Conservation (phyloP, 768 basidiomycete genomes). For the Heimioporus sp. region DNA sequence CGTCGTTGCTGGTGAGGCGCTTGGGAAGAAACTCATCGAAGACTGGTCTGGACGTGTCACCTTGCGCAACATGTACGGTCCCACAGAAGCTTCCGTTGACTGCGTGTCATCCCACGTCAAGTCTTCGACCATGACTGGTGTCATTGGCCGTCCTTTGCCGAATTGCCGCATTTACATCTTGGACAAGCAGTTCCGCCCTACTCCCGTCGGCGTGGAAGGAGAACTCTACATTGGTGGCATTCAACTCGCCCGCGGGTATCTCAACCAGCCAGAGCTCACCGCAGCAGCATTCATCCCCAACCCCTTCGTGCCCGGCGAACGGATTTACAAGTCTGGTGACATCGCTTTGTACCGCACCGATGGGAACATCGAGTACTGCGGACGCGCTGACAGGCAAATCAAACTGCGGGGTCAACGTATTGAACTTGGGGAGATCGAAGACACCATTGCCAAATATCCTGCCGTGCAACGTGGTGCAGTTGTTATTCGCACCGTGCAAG, state of each 20-base stretch:
- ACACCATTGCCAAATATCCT: slow-evolving; percentile 25
- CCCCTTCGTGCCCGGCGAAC: slow-evolving; percentile 29
- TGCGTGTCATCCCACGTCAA: slow-evolving; percentile 26
- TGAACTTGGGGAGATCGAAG: slow-evolving; percentile 34
- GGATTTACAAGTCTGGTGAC: slow-evolving; percentile 32
- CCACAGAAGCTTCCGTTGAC: slow-evolving; percentile 32
- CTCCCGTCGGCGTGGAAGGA: slow-evolving; percentile 29
- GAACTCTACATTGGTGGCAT: slow-evolving; percentile 23
- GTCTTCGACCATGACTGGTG: slow-evolving; percentile 17
- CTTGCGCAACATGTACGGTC: slow-evolving; percentile 34
- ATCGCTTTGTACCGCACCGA: slow-evolving; percentile 26
- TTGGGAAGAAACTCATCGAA: slow-evolving; percentile 21
- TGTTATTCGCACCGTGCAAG: slow-evolving; percentile 27
- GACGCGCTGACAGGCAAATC: slow-evolving; percentile 33
- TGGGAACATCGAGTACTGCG: slow-evolving; percentile 31
- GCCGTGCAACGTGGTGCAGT: slow-evolving; percentile 21
- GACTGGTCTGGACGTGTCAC: slow-evolving; percentile 25
- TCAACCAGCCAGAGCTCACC: slow-evolving; percentile 29
- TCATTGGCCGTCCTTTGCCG: slow-evolving; percentile 32
- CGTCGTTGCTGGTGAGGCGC: slow-evolving; percentile 25
- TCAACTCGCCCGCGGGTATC: slow-evolving; percentile 20
- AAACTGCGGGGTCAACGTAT: slow-evolving; percentile 34
- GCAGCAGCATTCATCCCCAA: slow-evolving; percentile 25
- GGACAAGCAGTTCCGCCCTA: slow-evolving; percentile 26
- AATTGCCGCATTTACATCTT: slow-evolving; percentile 28